Conservation (phyloP, 1,284 basidiomycete species). For the Ceratobasidium papillatum region DNA sequence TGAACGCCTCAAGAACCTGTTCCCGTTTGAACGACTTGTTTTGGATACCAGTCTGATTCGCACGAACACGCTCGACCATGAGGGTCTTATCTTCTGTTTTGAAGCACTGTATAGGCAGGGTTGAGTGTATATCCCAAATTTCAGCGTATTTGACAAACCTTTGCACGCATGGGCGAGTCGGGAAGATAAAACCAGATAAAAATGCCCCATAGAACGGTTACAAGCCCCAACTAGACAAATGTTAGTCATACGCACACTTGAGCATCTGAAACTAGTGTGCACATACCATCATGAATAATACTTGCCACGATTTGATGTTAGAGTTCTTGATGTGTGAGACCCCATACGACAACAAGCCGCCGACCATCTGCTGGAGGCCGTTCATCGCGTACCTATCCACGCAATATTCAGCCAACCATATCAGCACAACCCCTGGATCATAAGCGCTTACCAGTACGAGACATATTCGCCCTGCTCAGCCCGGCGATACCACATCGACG, state of each 20-base stretch:
- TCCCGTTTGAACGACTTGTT: constrained; percentile 50
- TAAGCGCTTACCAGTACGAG: constrained; percentile 31
- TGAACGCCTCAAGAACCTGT: constrained; percentile 49
- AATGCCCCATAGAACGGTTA: constrained; percentile 36
- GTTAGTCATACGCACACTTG: not conserved
- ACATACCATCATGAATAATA: constrained; percentile 39
- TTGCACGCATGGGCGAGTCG: constrained; percentile 37
- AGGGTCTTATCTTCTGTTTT: constrained; percentile 46
- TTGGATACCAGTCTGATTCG: constrained; percentile 49
- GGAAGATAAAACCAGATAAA: constrained; percentile 39
- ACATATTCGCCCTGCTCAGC: constrained; percentile 40
- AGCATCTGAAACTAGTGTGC: not conserved
- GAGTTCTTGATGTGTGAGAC: constrained; percentile 34
- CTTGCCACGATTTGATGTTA: constrained; percentile 39
- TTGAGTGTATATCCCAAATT: not conserved
- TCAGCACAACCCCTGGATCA: not conserved
- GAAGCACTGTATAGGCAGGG: constrained; percentile 7
- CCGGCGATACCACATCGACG: constrained; percentile 44
- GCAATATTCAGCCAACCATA: not conserved
- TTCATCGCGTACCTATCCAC: constrained; percentile 37
- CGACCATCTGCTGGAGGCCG: constrained; percentile 38
- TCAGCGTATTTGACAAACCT: constrained; percentile 4
- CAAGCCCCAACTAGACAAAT: constrained; percentile 17
- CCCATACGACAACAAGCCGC: constrained; percentile 32
- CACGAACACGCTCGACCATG: constrained; percentile 49